Percentiles rank a stretch among this genome's conserved stretches.
phyloP scores from a whole-genome alignment of 768 basidiomycete genomes.

The Xerocomus potaroensis region DNA sequence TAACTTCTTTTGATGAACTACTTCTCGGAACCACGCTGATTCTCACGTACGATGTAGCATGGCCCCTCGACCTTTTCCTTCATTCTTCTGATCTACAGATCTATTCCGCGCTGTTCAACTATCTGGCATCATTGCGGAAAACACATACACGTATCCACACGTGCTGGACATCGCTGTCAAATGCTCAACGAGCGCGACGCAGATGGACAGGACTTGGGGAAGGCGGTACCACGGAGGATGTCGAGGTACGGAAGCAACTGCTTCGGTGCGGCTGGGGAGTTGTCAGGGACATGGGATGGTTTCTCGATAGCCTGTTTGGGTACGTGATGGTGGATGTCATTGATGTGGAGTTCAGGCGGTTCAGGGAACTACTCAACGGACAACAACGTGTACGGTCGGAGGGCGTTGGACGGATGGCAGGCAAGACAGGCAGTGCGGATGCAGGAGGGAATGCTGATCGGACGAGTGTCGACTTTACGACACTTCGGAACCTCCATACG shows the following conservation, averaged over 20 bases:
- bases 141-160: constrained; percentile 75
- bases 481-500: constrained; percentile 75
- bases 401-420: constrained; percentile 12
- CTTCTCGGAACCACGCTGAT: constrained; percentile 76
- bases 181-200: constrained; percentile 76
- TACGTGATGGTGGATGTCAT: constrained; percentile 92
- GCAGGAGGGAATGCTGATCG: constrained; percentile 21
- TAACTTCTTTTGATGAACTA: constrained; percentile 61
- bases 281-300: constrained; percentile 88
- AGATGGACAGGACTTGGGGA: constrained; percentile 86
- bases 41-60: constrained; percentile 67
- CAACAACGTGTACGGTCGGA: constrained; percentile 19
- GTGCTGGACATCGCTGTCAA: constrained; percentile 84
- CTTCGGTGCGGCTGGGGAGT: constrained; percentile 83
- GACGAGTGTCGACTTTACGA: constrained; percentile 73
- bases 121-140: constrained; percentile 78
- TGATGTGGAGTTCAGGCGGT: constrained; percentile 72
- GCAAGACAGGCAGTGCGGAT: constrained; percentile 9
- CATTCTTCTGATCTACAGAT: constrained; percentile 66
- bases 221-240: constrained; percentile 74
- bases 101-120: constrained; percentile 77
- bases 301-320: constrained; percentile 74
- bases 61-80: constrained; percentile 90
- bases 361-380: constrained; percentile 55
- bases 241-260: constrained; percentile 57